phyloP scores from a whole-genome alignment of 2,329 filamentous ascomycete genomes.

The Arthrobotrys iridis region DNA sequence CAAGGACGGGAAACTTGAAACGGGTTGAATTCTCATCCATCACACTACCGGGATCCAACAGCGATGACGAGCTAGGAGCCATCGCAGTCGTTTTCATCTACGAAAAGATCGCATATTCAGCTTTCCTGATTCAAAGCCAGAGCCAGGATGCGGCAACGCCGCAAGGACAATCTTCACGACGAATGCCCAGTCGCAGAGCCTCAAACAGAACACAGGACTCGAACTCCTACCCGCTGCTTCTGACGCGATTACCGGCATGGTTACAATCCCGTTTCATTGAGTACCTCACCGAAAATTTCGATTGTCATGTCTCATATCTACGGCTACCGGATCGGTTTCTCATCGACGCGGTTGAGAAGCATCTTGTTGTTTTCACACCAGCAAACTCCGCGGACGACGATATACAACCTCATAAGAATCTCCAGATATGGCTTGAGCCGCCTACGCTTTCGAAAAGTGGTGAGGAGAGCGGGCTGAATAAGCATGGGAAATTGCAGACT shows the following conservation, averaged over 20 bases:
- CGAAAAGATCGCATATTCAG: conserved; percentile 45
- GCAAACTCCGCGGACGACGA: not conserved
- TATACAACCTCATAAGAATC: conserved; percentile 28
- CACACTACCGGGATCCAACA: not conserved
- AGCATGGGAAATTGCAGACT: conserved; percentile 32
- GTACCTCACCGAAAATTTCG: conserved; percentile 39
- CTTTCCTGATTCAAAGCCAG: conserved; percentile 26
- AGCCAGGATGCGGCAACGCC: not conserved
- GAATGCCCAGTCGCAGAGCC: conserved; percentile 20
- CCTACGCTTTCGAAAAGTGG: conserved; percentile 1
- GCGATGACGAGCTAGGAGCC: not conserved
- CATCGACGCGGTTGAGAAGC: conserved; percentile 22
- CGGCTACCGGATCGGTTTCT: conserved; percentile 34
- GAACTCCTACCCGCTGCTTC: conserved; percentile 36
- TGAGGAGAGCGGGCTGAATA: not conserved
- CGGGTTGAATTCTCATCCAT: conserved; percentile 28
- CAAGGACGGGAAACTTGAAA: conserved; percentile 28
- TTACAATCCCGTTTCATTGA: conserved; percentile 36
- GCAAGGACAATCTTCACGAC: not conserved
- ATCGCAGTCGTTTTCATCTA: conserved; percentile 33
- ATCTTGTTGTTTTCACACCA: conserved; percentile 9
- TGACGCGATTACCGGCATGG: conserved; percentile 38
- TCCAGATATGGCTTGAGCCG: conserved; percentile 46
- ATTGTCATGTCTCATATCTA: conserved; percentile 39
- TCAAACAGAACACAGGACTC: conserved; percentile 3